Evolutionary conservation across 331 rosid genomes (phyloP).

Genomic region (Rosa hybrid): DNA sequence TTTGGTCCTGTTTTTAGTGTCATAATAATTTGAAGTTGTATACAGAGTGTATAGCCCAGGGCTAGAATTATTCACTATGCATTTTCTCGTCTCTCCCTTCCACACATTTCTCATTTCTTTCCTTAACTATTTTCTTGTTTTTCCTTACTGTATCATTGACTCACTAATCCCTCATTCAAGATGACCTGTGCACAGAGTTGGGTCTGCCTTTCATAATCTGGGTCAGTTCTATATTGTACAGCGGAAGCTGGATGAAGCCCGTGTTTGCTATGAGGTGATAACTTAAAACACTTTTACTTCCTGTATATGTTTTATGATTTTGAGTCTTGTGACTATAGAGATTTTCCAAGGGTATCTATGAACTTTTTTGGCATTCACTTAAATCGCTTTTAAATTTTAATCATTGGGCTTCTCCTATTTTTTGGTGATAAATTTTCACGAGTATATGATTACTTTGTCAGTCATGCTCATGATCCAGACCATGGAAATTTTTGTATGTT

Average conservation of each 20-base stretch:
- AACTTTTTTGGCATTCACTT: not conserved
- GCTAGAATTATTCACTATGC: not conserved
- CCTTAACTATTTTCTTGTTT: not conserved
- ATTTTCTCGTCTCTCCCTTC: not conserved
- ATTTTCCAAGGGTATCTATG: not conserved
- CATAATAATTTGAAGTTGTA: not conserved
- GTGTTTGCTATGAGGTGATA: constrained; percentile 61
- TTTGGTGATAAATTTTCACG: not conserved
- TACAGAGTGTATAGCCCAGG: not conserved
- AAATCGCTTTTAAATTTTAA: not conserved
- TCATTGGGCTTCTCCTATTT: not conserved
- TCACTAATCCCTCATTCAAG: constrained; percentile 10
- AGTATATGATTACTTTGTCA: not conserved
- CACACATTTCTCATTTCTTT: not conserved
- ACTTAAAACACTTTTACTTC: not conserved
- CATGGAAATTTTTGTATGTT: not conserved
- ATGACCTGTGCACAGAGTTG: constrained; percentile 60
- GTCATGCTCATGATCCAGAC: not conserved
- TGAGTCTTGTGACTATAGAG: not conserved
- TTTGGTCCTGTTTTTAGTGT: not conserved
- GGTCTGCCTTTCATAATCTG: constrained; percentile 80
- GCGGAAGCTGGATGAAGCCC: constrained; percentile 66
- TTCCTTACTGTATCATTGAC: not conserved
- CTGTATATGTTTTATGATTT: not conserved
- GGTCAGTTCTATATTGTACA: constrained; percentile 78